Conservation (phyloP, 164 flowering plant species). For the Stephania yunnanensis region DNA sequence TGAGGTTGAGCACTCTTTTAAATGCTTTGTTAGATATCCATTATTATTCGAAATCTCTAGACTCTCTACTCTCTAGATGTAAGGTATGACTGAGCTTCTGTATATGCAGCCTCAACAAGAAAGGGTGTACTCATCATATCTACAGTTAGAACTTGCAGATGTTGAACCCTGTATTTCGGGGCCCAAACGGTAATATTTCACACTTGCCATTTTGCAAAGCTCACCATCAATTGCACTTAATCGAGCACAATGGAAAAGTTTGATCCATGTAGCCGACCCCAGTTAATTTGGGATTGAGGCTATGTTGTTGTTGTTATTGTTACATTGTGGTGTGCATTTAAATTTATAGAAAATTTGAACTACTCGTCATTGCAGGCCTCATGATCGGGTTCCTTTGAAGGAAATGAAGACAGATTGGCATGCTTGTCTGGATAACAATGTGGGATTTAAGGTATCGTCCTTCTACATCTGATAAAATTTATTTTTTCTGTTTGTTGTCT, state of each 20-base stretch:
- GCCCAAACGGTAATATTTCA: constrained; percentile 53
- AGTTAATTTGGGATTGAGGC: too few species aligned
- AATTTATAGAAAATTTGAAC: not conserved
- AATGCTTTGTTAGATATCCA: constrained; percentile 22
- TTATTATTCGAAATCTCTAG: not conserved
- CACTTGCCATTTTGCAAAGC: not conserved
- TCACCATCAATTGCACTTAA: too few species aligned
- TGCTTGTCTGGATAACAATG: constrained; percentile 69
- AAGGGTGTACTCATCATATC: constrained; percentile 57
- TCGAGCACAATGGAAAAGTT: too few species aligned
- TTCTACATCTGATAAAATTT: too few species aligned
- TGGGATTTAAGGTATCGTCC: constrained; percentile 67
- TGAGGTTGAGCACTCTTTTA: constrained; percentile 38
- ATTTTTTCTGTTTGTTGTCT: not conserved
- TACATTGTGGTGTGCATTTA: not conserved
- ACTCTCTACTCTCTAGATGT: constrained; percentile 10
- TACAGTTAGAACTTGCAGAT: constrained; percentile 56
- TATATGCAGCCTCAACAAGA: constrained; percentile 57
- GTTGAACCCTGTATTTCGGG: constrained; percentile 86
- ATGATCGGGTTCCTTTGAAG: constrained; percentile 75
- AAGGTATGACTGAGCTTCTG: not conserved
- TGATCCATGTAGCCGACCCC: too few species aligned
- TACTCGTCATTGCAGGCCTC: constrained; percentile 43
- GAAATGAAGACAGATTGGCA: constrained; percentile 76
- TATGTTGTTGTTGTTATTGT: not conserved